These are phyloP conservation scores for Platismatia glauca DNA, from an alignment of 495 filamentous ascomycete genomes.

Conservation along the genomic window DNA sequence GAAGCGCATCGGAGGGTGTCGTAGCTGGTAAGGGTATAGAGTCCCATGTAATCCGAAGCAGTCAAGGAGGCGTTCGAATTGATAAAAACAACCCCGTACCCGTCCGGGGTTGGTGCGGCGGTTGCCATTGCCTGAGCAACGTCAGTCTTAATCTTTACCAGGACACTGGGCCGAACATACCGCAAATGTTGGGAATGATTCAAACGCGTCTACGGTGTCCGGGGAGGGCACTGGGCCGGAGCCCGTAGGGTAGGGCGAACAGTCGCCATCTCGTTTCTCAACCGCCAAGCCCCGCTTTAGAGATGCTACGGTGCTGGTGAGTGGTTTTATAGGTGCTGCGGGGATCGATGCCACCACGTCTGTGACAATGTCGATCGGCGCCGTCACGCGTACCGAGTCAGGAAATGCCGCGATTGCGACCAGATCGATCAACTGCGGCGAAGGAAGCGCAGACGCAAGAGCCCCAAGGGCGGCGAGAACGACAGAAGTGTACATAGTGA, in stretches of 20 bases:
- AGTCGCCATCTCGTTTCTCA: slow-evolving; percentile 4
- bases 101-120: slow-evolving; percentile 23
- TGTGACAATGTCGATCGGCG: neutral
- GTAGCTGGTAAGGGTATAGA: slow-evolving; percentile 33
- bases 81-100: slow-evolving; percentile 33
- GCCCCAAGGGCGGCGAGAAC: neutral
- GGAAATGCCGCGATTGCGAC: neutral
- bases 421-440: neutral
- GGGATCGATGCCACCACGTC: neutral
- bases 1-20: slow-evolving; percentile 33
- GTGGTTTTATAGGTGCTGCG: neutral
- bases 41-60: slow-evolving; percentile 36
- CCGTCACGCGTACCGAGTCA: neutral
- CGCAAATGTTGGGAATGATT: neutral
- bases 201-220: neutral
- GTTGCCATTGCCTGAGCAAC: neutral
- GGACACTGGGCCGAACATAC: neutral
- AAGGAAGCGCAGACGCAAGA: neutral
- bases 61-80: slow-evolving; percentile 30
- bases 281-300: neutral
- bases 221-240: neutral
- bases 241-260: neutral
- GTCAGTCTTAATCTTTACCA: neutral
- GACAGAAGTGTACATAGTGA: neutral
- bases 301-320: neutral